Percentiles rank a stretch among this genome's conserved stretches.
Conservation (phyloP, 768 basidiomycete genomes). For the Dendrothele bispora region DNA sequence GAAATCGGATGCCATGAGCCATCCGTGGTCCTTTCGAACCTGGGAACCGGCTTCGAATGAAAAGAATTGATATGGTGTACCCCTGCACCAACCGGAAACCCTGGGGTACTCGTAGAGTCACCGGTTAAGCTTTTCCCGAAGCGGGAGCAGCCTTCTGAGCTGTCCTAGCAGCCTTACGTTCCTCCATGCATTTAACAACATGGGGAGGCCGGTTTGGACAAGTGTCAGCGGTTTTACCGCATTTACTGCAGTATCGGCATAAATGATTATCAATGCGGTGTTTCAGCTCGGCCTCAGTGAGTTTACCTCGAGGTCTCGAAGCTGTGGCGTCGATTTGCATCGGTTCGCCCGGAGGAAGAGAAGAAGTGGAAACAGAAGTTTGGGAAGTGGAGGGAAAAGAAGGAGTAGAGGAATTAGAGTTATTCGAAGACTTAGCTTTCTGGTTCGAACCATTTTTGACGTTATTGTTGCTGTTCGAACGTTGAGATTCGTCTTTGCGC, state of each 20-base stretch:
- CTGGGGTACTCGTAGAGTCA: not conserved
- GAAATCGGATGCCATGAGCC: not conserved
- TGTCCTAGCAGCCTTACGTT: not conserved
- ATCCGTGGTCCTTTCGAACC: not conserved
- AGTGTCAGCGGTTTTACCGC: not conserved
- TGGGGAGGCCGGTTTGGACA: not conserved
- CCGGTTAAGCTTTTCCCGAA: conserved; percentile 3
- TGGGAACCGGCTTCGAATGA: not conserved
- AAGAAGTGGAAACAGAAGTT: too few relatives aligned
- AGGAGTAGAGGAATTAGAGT: not conserved
- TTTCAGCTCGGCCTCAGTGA: not conserved
- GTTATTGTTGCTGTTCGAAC: too few relatives aligned
- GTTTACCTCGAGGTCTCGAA: not conserved
- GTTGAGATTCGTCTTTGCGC: not conserved
- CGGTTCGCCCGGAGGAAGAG: not conserved
- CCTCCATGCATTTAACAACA: not conserved
- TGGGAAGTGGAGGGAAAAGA: not conserved
- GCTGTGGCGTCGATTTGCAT: conserved; percentile 1
- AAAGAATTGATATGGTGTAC: not conserved
- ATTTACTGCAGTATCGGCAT: not conserved
- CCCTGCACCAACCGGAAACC: conserved; percentile 1
- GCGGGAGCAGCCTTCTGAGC: not conserved
- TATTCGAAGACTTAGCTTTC: too few relatives aligned
- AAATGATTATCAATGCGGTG: not conserved
- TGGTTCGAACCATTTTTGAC: not conserved